Evolutionary conservation across 1,139 yeast species (phyloP).

Genomic region (Pichia kudriavzevii): DNA sequence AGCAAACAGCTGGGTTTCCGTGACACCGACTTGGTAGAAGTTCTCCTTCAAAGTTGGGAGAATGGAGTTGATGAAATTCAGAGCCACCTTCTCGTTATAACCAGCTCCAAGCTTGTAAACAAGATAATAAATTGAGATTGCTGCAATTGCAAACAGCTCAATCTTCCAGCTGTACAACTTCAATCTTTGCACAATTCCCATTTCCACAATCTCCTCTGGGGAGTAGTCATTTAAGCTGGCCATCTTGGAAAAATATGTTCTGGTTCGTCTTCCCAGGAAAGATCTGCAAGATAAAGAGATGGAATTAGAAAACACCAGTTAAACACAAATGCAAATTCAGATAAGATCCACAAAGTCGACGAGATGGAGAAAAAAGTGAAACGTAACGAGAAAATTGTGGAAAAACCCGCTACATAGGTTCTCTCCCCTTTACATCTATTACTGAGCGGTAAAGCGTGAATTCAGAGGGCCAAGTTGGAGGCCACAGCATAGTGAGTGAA

Average conservation of each 20-base stretch:
- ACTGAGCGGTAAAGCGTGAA: no score
- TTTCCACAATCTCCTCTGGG: slow-evolving; percentile 42
- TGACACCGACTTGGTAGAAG: slow-evolving; percentile 76
- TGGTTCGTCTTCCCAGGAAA: no score
- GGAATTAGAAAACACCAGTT: not conserved
- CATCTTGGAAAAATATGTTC: slow-evolving; percentile 1
- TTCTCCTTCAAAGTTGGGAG: slow-evolving; percentile 49
- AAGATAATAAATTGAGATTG: slow-evolving; percentile 39
- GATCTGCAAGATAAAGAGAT: not conserved
- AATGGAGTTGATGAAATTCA: slow-evolving; percentile 42
- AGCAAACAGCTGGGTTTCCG: slow-evolving; percentile 39
- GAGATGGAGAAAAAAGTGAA: no score
- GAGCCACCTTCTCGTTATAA: slow-evolving; percentile 51
- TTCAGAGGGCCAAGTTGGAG: no score
- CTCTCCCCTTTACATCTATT: no score
- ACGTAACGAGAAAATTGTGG: no score
- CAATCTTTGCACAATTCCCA: slow-evolving; percentile 47
- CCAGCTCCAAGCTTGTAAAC: slow-evolving; percentile 52
- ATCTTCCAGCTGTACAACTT: slow-evolving; percentile 62
- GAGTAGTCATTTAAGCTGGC: slow-evolving; percentile 20
- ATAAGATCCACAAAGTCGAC: no score
- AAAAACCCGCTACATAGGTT: no score
- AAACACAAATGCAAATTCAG: no score
- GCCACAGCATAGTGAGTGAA: no score
- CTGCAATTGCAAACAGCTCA: slow-evolving; percentile 51